Base-by-base conservation (phyloP, 805 yeast species). In the Saccharomycopsis fodiens region DNA sequence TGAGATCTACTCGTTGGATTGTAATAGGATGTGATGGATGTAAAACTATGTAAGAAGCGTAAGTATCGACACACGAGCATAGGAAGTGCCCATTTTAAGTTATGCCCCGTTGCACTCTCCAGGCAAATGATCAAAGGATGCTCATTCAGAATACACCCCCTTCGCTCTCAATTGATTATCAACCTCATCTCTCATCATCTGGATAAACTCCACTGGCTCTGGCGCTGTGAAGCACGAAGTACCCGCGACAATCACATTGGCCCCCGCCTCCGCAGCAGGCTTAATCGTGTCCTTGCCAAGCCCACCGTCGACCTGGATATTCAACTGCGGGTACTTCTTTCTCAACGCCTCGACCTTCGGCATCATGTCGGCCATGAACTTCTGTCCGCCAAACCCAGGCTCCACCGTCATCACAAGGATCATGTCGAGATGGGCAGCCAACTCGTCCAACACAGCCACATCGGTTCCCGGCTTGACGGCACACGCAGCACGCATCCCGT, bases 301-400 rank as follows among this genome's bases (percentile, higher is more conserved):
- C 0, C 98, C 98, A 54, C 98, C 98, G 63, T 93, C 98, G 16
- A 93, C 98, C 67, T 93, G 91, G 55, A 93, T 85, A 65, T 91
- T 81, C 61, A 91, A 68, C 16, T 79, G 61, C 10, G 97, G 96
- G 63, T 72, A 87, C 57, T 71, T 74, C 32, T 61, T 64, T 64
- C 98, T 79, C 56, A 93, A 70, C 25, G 69, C 70, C 55, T 78
- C 82, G 41, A 91, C 97, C 66, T 91, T 91, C 52, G 94, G 87
- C 97, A 93, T 89, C 96, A 91, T 89, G 48, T 79, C 85, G 16
- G 78, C 68, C 96, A 86, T 88, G 70, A 93, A 93, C 63, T 83
- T 84, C 67, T 93, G 98, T 39, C 98, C 98, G 19, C 98, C 98
- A 62, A 93, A 91, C 0, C 98, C 98, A 12, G 98, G 98, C 67